Evolutionary conservation across 352 stramenopile species (phyloP).

Genomic region (Pythium dissotocum): DNA sequence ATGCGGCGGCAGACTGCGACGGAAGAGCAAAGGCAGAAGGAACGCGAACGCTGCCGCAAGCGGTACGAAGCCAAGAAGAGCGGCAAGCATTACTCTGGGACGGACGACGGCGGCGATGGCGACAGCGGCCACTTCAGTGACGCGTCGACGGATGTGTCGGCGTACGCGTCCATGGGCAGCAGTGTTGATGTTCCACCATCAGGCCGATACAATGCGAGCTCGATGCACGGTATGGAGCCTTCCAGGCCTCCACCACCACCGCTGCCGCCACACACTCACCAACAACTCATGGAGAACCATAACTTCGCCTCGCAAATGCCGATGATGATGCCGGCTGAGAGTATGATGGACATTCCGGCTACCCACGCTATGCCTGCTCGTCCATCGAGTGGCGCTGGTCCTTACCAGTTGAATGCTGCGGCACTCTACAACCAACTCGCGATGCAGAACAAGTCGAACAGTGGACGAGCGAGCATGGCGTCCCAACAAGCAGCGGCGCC

Average conservation of each 20-base stretch:
- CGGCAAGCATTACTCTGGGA: constrained; percentile 18
- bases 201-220: constrained; percentile 25
- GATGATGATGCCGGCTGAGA: constrained; percentile 5
- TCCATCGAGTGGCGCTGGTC: neutral
- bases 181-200: neutral
- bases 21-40: constrained; percentile 55
- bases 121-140: constrained; percentile 16
- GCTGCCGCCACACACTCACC: neutral
- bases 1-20: constrained; percentile 56
- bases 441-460: neutral
- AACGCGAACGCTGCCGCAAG: constrained; percentile 65
- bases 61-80: constrained; percentile 67
- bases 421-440: constrained; percentile 10
- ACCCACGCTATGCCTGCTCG: neutral
- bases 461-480: neutral
- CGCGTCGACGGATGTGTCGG: constrained; percentile 29
- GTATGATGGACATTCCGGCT: neutral
- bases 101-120: constrained; percentile 9
- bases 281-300: neutral
- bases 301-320: constrained; percentile 2
- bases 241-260: neutral
- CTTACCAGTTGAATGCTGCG: constrained; percentile 7
- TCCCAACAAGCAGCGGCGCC: constrained; percentile 18
- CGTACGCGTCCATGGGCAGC: constrained; percentile 35
- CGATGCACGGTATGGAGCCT: constrained; percentile 3